Evolutionary conservation across 768 basidiomycete genomes (phyloP).

Genomic region (Suillus americanus): DNA sequence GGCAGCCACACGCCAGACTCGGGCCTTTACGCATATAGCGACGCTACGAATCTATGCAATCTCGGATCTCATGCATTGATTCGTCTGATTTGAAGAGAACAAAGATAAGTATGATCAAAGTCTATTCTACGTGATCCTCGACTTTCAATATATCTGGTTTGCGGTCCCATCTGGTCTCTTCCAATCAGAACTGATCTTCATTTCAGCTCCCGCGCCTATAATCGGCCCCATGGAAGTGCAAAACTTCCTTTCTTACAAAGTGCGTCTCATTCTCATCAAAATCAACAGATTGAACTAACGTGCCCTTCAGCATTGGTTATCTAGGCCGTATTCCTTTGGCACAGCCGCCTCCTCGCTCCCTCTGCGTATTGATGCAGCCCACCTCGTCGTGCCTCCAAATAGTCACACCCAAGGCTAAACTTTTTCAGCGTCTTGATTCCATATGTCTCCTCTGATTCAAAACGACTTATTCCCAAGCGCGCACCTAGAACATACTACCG

Average conservation of each 20-base stretch:
- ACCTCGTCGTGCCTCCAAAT: neutral
- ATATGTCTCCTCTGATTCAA: neutral
- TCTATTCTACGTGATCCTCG: neutral
- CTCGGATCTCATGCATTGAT: neutral
- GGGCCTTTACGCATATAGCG: neutral
- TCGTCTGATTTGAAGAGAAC: neutral
- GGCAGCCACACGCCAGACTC: neutral
- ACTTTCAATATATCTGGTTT: neutral
- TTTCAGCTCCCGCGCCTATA: neutral
- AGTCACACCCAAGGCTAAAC: neutral
- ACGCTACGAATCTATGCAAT: neutral
- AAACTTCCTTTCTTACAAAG: neutral
- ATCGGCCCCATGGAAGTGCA: neutral
- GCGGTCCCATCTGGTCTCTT: neutral
- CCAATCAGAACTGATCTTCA: neutral
- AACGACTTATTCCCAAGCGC: neutral
- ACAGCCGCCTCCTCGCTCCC: neutral
- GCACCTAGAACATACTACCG: neutral
- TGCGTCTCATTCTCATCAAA: neutral
- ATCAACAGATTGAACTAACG: neutral
- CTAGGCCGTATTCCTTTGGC: neutral
- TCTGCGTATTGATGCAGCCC: neutral
- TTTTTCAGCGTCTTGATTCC: neutral
- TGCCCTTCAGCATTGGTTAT: neutral
- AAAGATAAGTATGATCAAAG: neutral